Conservation (phyloP, 495 filamentous ascomycete species). For the Geoglossum glabrum region DNA sequence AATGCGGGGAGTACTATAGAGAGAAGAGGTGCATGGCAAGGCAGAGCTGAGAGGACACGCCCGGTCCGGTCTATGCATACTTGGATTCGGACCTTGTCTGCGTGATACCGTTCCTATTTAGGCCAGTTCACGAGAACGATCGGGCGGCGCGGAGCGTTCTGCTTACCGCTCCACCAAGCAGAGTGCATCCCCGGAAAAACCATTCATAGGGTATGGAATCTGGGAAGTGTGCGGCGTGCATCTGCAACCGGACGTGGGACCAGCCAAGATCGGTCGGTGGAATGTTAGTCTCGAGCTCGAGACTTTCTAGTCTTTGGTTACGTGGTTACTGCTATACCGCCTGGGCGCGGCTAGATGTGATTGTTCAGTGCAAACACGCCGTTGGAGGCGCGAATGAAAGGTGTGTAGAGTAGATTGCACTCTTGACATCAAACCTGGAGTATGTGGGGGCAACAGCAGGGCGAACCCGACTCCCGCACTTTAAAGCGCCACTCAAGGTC, state of each 20-base stretch:
- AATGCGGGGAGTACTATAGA: neutral
- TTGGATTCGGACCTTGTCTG: neutral
- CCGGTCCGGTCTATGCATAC: neutral
- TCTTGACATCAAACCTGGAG: neutral
- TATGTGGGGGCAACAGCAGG: too few species aligned
- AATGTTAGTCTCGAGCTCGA: too few species aligned
- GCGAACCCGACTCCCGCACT: neutral
- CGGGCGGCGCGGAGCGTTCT: too few species aligned
- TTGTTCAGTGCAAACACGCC: neutral
- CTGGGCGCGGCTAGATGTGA: neutral
- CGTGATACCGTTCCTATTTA: neutral
- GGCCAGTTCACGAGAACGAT: slow-evolving; percentile 1
- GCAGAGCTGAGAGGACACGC: neutral
- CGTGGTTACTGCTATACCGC: neutral
- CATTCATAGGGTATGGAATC: neutral
- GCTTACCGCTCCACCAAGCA: neutral
- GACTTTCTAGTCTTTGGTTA: neutral
- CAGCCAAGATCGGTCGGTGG: neutral
- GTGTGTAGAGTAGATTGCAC: neutral
- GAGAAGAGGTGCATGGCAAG: neutral
- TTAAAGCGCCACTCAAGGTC: neutral
- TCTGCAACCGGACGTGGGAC: neutral
- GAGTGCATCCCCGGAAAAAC: neutral
- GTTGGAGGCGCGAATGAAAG: neutral
- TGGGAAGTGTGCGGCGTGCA: neutral